Evolutionary conservation across 2,329 filamentous ascomycete genomes (phyloP).

Genomic region (Aspergillus brasiliensis): DNA sequence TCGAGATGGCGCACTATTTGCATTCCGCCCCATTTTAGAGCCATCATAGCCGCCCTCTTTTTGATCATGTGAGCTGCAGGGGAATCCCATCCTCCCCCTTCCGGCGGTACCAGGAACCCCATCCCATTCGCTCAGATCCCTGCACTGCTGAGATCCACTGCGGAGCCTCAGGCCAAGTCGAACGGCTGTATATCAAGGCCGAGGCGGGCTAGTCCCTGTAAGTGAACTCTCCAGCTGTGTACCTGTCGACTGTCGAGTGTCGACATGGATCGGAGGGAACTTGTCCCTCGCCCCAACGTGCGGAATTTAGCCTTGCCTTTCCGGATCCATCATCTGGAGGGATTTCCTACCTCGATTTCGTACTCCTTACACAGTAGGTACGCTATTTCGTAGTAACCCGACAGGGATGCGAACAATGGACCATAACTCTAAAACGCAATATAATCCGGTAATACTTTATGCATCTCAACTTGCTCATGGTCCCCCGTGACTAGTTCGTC

Average conservation of each 20-base stretch:
- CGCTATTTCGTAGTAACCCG: background rate
- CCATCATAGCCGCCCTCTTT: slow-evolving; percentile 6
- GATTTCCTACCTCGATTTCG: background rate
- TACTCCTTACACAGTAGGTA: too few relatives aligned
- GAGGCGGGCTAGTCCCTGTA: background rate
- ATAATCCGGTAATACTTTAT: background rate
- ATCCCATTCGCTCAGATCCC: slow-evolving; percentile 3
- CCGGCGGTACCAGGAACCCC: slow-evolving; percentile 13
- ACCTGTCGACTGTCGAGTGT: too few relatives aligned
- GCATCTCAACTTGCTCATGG: background rate
- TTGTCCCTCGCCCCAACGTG: background rate
- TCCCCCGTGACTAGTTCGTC: background rate
- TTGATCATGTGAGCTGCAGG: slow-evolving; percentile 22
- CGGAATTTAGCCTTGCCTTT: background rate
- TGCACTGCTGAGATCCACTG: slow-evolving; percentile 8
- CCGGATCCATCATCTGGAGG: background rate
- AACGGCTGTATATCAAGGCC: slow-evolving; percentile 8
- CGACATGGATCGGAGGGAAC: background rate
- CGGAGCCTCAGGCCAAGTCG: slow-evolving; percentile 9
- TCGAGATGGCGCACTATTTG: slow-evolving; percentile 3
- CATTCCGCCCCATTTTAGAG: slow-evolving; percentile 2
- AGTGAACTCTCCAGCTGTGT: background rate
- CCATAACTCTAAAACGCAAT: background rate
- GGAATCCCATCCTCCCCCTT: slow-evolving; percentile 16
- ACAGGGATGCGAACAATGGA: slow-evolving; percentile 1